Evolutionary conservation across 2,329 filamentous ascomycete genomes (phyloP), one percentile per base, ranked within the genome.

Genomic region (Chaetomiaceae sp.): DNA sequence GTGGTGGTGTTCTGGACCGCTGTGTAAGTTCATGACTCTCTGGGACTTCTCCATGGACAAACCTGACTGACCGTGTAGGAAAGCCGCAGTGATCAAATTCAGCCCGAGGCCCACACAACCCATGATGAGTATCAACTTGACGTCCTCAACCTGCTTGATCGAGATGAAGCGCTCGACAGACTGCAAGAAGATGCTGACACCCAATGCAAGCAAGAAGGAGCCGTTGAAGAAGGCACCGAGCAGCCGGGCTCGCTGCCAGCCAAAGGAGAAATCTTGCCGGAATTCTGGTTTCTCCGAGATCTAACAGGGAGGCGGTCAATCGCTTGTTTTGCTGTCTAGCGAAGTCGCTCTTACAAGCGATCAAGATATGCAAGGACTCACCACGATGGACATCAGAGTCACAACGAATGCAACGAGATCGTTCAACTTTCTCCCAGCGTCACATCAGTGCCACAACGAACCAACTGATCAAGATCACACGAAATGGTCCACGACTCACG

Each of bases 161-260:
- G 73, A 67, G 17, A 83, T 70, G 57, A 87, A 87, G 29, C 84
- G 71, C 63, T 89, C 83, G 41, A 89, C 73, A 0, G 84, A 81
- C 59, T 89, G 85, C 3, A 89, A 66, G 27, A 84, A 74, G 40
- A 89, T 86, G 61, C 83, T 87, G 29, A 88, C 64, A 1, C 83
- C 83, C 2, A 90, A 68, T 1, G 83, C 84, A 14, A 88, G 64
- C 1, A 90, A 72, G 48, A 90, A 86, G 1, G 83, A 80, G 12
- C 85, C 85, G 57, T 90, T 90, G 72, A 89, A 90, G 63, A 90
- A 90, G 18, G 84, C 83, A 5, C 85, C 85, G 0, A 90, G 69
- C 1, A 88, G 63, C n/a, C 78, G 76, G 14, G 84, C 83, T 26
- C 86, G 75, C 47, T 86, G 81, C 84, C 84, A 89, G n/a, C 85